Conservation (phyloP, 1,284 basidiomycete genomes). For the Trichosporon sp. region DNA sequence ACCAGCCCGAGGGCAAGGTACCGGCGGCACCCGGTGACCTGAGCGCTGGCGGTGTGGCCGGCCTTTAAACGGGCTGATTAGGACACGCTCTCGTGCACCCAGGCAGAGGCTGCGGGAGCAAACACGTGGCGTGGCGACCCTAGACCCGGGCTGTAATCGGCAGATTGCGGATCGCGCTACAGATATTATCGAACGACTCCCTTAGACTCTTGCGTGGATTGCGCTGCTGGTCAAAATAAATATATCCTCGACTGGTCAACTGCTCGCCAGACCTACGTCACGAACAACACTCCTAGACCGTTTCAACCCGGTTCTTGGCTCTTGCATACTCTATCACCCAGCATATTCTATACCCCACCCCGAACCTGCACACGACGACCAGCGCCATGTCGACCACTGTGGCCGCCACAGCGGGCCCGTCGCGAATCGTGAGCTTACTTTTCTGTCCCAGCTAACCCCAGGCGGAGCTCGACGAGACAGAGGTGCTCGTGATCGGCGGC, state of each 20-base stretch:
- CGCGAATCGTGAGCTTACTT: neutral
- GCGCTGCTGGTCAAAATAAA: neutral
- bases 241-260: neutral
- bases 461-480: constrained; percentile 34
- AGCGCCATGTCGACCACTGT: neutral
- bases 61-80: neutral
- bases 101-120: neutral
- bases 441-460: neutral
- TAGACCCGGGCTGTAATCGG: neutral
- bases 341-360: neutral
- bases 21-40: neutral
- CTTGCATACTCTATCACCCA: neutral
- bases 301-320: neutral
- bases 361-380: neutral
- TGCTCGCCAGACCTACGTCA: neutral
- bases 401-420: constrained; percentile 2
- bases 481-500: constrained; percentile 75
- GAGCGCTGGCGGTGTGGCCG: neutral
- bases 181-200: neutral
- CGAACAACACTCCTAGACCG: neutral
- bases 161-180: neutral
- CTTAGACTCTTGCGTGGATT: neutral
- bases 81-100: neutral
- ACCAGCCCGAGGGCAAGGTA: neutral
- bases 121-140: neutral